Conservation (phyloP, 164 flowering plant species). For the Stephania yunnanensis region DNA sequence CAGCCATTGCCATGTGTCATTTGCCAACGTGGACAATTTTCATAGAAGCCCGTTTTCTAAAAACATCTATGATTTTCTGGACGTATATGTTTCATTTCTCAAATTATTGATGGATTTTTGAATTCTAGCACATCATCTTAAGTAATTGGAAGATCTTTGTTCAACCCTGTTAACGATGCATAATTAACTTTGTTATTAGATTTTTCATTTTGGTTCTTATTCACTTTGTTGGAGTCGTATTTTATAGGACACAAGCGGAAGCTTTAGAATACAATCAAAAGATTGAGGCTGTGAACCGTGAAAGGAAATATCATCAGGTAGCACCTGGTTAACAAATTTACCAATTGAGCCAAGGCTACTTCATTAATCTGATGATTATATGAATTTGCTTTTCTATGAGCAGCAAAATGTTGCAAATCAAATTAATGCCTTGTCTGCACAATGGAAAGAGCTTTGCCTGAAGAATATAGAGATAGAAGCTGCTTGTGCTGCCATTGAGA, state of each 20-base stretch:
- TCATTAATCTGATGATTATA: slow-evolving; percentile 1
- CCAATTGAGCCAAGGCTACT: not conserved
- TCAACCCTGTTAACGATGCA: not conserved
- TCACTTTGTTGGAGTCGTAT: not conserved
- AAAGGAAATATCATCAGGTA: slow-evolving; percentile 96
- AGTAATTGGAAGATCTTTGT: not conserved
- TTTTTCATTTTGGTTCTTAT: not conserved
- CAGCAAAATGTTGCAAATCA: slow-evolving; percentile 93
- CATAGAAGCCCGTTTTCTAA: not conserved
- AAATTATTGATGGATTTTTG: not conserved
- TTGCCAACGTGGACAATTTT: not conserved
- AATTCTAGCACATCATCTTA: not conserved
- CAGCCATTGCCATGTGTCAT: not conserved
- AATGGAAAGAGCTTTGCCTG: slow-evolving; percentile 84
- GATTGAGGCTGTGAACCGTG: slow-evolving; percentile 85
- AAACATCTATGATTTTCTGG: not conserved
- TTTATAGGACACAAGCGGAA: slow-evolving; percentile 62
- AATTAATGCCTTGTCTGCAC: slow-evolving; percentile 71
- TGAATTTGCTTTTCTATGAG: slow-evolving; percentile 13
- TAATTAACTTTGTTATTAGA: not conserved
- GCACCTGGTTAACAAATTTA: not conserved
- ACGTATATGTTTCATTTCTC: not conserved
- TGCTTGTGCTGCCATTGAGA: slow-evolving; percentile 66
- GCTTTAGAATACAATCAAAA: slow-evolving; percentile 56
- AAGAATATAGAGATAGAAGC: slow-evolving; percentile 80